Evolutionary conservation across 495 filamentous ascomycete species (phyloP), one percentile per base, ranked within the genome.

Genomic region (Talaromyces stipitatus): DNA sequence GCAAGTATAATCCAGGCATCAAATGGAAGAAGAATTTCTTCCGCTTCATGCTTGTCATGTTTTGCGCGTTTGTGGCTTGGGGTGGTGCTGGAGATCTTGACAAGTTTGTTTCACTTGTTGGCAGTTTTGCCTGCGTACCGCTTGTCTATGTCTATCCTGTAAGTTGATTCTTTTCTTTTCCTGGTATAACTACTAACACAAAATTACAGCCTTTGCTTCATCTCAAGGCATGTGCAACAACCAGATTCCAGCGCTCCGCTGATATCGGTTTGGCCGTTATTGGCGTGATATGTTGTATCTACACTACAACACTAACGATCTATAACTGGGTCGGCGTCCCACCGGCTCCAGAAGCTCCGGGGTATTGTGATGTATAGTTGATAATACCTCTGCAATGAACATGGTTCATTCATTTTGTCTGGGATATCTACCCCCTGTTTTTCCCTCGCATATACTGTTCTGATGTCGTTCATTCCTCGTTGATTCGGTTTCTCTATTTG

Each of bases 21-120:
- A 98, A 98, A 74, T 97, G 92, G 92, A 86, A 95, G 79, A 98
- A 98, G 84, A 98, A 98, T 62, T 75, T 85, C 54, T 97, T 94
- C 76, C 87, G 94, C 30, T 97, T 97, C 74, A 83, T 91, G 63
- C 81, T 96, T 38, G 94, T 97, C 54, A 80, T 88, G 60, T 65
- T 91, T 29, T 97, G 92, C 65, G 88, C 91, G 2, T 63, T 88
- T 38, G 85, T 97, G 60, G 91, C 91, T 1, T 97, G 91, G 91
- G 83, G 83, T 57, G 94, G 94, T 54, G 91, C 94, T 3, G 88
- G 89, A 60, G 87, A 97, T 73, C 77, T 98, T 55, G 94, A 98
- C 73, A 97, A 97, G 69, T 97, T 98, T 67, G 94, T 98, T 18
- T 86, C 90, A 14, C 76, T 98, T 23, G 91, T 97, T 22, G 94